Evolutionary conservation across 139 green algal genomes (phyloP).

Genomic region (Picochlorum sp.): DNA sequence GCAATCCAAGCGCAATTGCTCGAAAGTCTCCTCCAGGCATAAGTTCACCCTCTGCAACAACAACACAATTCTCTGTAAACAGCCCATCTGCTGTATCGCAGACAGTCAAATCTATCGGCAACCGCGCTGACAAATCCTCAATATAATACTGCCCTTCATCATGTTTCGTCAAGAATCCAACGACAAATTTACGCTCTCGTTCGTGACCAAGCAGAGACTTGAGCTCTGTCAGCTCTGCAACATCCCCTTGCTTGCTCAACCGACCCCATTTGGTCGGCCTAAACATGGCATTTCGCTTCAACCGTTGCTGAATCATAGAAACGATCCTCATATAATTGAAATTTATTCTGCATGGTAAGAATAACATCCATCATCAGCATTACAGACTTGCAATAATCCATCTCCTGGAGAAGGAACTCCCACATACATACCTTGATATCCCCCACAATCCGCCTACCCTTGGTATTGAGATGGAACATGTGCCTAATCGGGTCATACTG

Average conservation of each 20-base stretch:
- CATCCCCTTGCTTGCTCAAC: neutral
- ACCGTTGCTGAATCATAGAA: slow-evolving; percentile 63
- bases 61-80: slow-evolving; percentile 83
- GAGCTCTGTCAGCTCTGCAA: slow-evolving; percentile 64
- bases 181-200: slow-evolving; percentile 48
- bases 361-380: slow-evolving; percentile 19
- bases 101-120: slow-evolving; percentile 68
- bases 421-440: slow-evolving; percentile 23
- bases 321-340: slow-evolving; percentile 58
- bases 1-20: slow-evolving; percentile 56
- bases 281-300: slow-evolving; percentile 58
- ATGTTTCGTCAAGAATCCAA: slow-evolving; percentile 69
- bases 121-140: slow-evolving; percentile 62
- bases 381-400: neutral
- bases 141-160: slow-evolving; percentile 65
- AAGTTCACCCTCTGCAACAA: slow-evolving; percentile 74
- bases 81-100: slow-evolving; percentile 53
- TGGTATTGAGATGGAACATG: slow-evolving; percentile 22
- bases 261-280: slow-evolving; percentile 15
- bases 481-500: slow-evolving; percentile 53
- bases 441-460: slow-evolving; percentile 25
- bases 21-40: slow-evolving; percentile 57
- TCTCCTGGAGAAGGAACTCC: neutral
- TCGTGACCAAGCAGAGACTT: slow-evolving; percentile 60
- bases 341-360: slow-evolving; percentile 49